phyloP scores from a whole-genome alignment of 164 flowering plant genomes.

The Magnolia officinalis region DNA sequence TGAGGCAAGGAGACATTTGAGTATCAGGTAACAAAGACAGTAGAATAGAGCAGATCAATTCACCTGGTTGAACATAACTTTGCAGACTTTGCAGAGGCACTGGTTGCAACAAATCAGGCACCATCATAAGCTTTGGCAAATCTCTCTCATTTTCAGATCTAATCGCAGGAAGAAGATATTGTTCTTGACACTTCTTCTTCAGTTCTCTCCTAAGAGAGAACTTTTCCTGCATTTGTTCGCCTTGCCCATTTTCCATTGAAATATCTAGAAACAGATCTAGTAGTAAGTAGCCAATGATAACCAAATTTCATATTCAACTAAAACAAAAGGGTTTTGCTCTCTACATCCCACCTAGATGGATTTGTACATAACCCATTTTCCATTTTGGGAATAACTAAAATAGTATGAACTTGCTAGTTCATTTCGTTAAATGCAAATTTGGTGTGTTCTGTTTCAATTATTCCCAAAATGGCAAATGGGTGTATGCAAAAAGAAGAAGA shows the following conservation, averaged over 20 bases:
- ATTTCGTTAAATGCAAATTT: no score
- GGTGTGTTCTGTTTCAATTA: no score
- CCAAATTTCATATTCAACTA: conserved; percentile 11
- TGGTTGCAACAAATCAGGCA: conserved; percentile 10
- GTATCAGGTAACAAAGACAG: neutral
- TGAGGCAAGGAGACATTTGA: neutral
- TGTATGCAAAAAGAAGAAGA: no score
- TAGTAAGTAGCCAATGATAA: conserved; percentile 1
- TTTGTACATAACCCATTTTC: no score
- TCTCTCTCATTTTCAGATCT: conserved; percentile 30
- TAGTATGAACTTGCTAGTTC: no score
- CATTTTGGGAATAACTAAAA: no score
- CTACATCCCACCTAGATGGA: no score
- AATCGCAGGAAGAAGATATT: conserved; percentile 27
- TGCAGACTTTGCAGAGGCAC: conserved; percentile 22
- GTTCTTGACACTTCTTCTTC: conserved; percentile 78
- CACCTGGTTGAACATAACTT: conserved; percentile 44
- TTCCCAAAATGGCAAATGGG: no score
- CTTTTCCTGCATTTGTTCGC: conserved; percentile 59
- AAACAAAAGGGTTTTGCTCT: neutral
- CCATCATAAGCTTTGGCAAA: conserved; percentile 9
- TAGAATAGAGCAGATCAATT: neutral
- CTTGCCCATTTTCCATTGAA: conserved; percentile 36
- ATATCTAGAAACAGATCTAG: conserved; percentile 41
- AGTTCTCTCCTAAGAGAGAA: conserved; percentile 80